Evolutionary conservation across 1,284 basidiomycete genomes (phyloP).

Genomic region (Bjerkandera adusta): DNA sequence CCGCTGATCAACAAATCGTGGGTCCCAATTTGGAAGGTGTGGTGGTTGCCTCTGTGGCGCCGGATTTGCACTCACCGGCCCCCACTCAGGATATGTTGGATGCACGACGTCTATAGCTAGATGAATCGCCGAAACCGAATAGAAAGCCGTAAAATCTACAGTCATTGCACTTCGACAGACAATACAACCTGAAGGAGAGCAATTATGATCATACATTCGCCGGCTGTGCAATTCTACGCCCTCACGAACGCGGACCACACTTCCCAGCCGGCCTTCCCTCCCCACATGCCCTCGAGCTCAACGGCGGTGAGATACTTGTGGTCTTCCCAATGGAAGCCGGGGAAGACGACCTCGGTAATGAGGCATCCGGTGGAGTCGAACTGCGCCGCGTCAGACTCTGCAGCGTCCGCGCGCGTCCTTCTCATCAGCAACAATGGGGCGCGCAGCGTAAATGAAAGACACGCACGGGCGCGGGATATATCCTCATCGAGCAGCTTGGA

Average conservation of each 20-base stretch:
- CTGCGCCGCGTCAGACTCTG: conserved; percentile 22
- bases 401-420: no score
- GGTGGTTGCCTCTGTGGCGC: no score
- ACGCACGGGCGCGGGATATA: conserved; percentile 20
- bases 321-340: conserved; percentile 49
- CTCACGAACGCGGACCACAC: conserved; percentile 12
- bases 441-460: conserved; percentile 10
- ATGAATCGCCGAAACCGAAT: background rate
- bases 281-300: conserved; percentile 12
- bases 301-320: conserved; percentile 25
- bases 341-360: conserved; percentile 49
- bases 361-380: conserved; percentile 35
- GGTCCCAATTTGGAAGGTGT: no score
- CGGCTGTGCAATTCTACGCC: conserved; percentile 1
- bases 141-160: background rate
- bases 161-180: background rate
- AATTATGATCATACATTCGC: no score
- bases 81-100: background rate
- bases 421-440: background rate
- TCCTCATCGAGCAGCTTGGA: conserved; percentile 42
- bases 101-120: background rate
- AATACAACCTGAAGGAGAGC: no score
- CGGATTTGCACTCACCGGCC: background rate
- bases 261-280: conserved; percentile 9
- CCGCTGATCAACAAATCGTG: no score